Percentiles rank a stretch among this genome's conserved stretches.
Evolutionary conservation across 2,329 filamentous ascomycete genomes (phyloP).

Genomic region (Aureobasidium sp.): DNA sequence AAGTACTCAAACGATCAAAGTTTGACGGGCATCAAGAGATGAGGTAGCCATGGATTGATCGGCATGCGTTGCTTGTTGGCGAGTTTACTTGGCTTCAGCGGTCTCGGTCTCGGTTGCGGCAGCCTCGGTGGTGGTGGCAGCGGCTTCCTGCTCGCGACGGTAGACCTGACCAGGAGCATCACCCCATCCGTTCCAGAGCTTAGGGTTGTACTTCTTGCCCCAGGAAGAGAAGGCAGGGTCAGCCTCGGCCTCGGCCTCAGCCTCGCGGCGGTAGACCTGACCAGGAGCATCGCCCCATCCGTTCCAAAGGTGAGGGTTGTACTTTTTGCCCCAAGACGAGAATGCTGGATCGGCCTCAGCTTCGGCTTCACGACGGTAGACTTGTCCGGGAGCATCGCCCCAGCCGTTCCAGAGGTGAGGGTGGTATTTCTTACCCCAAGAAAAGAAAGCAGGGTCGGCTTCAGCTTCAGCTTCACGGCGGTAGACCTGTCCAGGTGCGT

Average conservation of each 20-base stretch:
- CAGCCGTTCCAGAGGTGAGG: constrained; percentile 5
- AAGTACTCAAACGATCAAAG: not conserved
- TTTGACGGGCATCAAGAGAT: not conserved
- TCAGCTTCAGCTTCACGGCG: constrained; percentile 12
- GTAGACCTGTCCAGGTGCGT: constrained; percentile 1
- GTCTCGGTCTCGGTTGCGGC: not conserved
- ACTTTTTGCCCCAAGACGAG: constrained; percentile 13
- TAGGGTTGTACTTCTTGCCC: constrained; percentile 4
- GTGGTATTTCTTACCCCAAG: constrained; percentile 2
- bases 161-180: constrained; percentile 16
- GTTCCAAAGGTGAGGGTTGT: constrained; percentile 12
- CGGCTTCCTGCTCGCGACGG: constrained; percentile 19
- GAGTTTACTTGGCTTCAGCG: not conserved
- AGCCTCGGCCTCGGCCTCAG: not conserved
- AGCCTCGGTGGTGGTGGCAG: constrained; percentile 1
- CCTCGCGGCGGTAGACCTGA: not conserved
- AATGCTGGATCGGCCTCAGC: constrained; percentile 16
- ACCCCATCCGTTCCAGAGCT: constrained; percentile 9
- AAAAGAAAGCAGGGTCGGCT: not conserved
- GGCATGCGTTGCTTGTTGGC: not conserved
- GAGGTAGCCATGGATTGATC: not conserved
- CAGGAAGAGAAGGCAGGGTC: not conserved
- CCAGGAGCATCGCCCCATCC: constrained; percentile 13
- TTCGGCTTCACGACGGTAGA: constrained; percentile 22
- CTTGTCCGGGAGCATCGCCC: constrained; percentile 15